Percentiles rank a stretch among this genome's conserved stretches.
Conservation (phyloP, 1,139 yeast species). For the Candida buenavistaensis region DNA sequence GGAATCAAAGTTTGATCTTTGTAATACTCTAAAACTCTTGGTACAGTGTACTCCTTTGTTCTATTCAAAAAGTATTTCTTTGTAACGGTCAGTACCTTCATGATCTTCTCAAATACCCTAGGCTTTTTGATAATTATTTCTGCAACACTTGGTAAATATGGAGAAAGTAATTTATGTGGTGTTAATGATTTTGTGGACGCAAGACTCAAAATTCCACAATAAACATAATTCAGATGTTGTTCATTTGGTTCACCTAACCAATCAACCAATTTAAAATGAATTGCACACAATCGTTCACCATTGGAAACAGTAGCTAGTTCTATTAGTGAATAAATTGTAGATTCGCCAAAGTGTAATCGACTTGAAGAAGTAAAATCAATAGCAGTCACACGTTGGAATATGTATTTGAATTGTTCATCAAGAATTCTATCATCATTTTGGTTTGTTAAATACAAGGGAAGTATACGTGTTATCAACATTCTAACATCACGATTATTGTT, state of each 20-base stretch:
- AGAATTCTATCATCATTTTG: conserved; percentile 32
- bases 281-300: conserved; percentile 64
- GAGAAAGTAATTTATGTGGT: conserved; percentile 72
- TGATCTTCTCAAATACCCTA: conserved; percentile 55
- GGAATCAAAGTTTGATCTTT: conserved; percentile 58
- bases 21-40: conserved; percentile 67
- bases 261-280: conserved; percentile 59
- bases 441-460: conserved; percentile 45
- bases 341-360: conserved; percentile 53
- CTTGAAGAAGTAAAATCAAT: conserved; percentile 32
- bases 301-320: conserved; percentile 57
- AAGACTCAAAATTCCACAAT: conserved; percentile 53
- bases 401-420: conserved; percentile 30
- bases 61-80: conserved; percentile 61
- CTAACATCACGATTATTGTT: conserved; percentile 53
- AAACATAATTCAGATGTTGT: conserved; percentile 64
- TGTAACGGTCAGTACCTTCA: conserved; percentile 66
- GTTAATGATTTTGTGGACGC: conserved; percentile 48
- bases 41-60: conserved; percentile 75
- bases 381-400: conserved; percentile 35
- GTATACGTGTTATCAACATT: conserved; percentile 44
- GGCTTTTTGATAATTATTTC: conserved; percentile 63
- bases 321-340: conserved; percentile 60
- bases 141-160: conserved; percentile 76
- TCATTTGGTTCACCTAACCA: conserved; percentile 60